Percentiles rank a stretch among this genome's conserved stretches.
phyloP scores from a whole-genome alignment of 148 eudicot species.

The Agrostemma githago region DNA sequence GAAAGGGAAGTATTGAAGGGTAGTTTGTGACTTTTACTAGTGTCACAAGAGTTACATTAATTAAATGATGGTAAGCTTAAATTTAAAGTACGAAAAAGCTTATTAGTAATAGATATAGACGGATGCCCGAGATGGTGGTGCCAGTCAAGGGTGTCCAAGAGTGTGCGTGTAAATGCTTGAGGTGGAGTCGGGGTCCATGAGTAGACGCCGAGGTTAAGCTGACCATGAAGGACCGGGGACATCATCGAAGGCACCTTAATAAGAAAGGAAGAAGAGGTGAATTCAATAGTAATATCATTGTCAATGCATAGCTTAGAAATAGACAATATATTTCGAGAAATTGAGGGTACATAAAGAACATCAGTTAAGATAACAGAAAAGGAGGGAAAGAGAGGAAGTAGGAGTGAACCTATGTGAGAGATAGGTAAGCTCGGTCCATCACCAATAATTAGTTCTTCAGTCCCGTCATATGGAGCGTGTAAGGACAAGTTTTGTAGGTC shows the following conservation, averaged over 20 bases:
- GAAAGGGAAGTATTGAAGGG: not conserved
- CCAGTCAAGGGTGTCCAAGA: not conserved
- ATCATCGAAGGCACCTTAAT: not conserved
- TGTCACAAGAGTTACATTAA: not conserved
- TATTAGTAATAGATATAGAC: not conserved
- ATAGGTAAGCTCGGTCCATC: not conserved
- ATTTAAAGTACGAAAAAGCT: not conserved
- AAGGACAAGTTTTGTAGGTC: not conserved
- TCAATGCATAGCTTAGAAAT: not conserved
- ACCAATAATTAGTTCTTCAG: not conserved
- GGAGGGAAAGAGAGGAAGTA: not conserved
- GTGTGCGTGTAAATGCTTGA: not conserved
- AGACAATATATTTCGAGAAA: not conserved
- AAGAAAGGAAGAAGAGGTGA: not conserved
- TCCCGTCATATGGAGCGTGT: not conserved
- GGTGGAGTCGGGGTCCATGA: too few species aligned
- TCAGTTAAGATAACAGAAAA: not conserved
- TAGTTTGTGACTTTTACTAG: conserved; percentile 6
- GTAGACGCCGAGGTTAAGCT: too few species aligned
- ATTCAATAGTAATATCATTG: not conserved
- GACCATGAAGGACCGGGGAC: not conserved
- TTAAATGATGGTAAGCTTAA: not conserved
- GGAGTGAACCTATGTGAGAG: not conserved
- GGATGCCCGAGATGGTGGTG: not conserved
- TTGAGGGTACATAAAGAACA: not conserved